Evolutionary conservation across 108 stramenopile genomes (phyloP).

Genomic region (Cyclotella sp.): DNA sequence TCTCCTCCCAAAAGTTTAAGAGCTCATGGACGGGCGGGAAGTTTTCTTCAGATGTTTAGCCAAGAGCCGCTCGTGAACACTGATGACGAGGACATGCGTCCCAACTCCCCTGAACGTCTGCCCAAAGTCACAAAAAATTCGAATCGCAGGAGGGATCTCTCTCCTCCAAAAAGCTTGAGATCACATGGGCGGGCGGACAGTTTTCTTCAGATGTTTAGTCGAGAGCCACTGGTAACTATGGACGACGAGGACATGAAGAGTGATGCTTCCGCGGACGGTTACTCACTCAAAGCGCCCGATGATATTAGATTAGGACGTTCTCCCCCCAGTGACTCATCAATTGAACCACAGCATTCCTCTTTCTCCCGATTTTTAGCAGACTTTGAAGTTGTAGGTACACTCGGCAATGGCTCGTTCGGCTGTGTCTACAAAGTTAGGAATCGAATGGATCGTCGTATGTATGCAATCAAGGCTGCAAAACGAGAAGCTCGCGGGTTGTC

Average conservation of each 20-base stretch:
- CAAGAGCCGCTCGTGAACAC: slow-evolving; percentile 1
- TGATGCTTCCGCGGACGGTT: slow-evolving; percentile 20
- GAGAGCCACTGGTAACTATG: not conserved
- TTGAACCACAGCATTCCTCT: slow-evolving; percentile 12
- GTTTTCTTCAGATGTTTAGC: slow-evolving; percentile 50
- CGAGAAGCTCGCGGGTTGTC: slow-evolving; percentile 64
- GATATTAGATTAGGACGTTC: not conserved
- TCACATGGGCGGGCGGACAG: slow-evolving; percentile 38
- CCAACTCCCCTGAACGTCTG: slow-evolving; percentile 15
- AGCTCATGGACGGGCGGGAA: slow-evolving; percentile 25
- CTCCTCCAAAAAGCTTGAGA: slow-evolving; percentile 24
- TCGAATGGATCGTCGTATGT: slow-evolving; percentile 79
- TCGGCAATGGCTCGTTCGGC: slow-evolving; percentile 86
- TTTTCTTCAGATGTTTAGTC: slow-evolving; percentile 50
- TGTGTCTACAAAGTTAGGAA: slow-evolving; percentile 79
- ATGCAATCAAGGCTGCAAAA: slow-evolving; percentile 86
- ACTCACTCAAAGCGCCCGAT: slow-evolving; percentile 6
- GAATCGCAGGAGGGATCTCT: slow-evolving; percentile 8
- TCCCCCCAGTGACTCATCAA: slow-evolving; percentile 1
- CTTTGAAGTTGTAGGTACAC: slow-evolving; percentile 77
- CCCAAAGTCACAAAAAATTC: slow-evolving; percentile 21
- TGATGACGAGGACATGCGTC: not conserved
- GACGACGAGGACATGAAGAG: not conserved
- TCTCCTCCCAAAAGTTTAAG: slow-evolving; percentile 22
- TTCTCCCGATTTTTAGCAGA: slow-evolving; percentile 73